These are phyloP conservation scores for Sporothrix inflata DNA, from an alignment of 2,329 filamentous ascomycete genomes.

Conservation along the genomic window DNA sequence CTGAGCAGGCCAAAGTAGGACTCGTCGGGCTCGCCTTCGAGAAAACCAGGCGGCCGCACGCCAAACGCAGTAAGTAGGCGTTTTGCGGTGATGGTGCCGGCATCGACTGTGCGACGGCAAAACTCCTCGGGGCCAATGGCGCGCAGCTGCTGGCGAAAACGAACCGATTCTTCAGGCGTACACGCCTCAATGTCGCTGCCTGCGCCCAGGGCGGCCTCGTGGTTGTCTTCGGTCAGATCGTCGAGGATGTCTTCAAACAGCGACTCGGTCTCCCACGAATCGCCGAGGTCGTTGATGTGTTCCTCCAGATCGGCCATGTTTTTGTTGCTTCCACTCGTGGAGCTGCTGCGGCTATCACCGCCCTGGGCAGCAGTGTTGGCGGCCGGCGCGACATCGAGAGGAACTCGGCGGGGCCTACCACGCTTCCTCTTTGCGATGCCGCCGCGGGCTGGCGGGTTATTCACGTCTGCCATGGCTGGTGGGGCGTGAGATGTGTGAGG, in stretches of 20 bases:
- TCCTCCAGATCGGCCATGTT: slow-evolving; percentile 52
- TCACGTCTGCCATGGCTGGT: slow-evolving; percentile 18
- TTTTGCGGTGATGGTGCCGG: slow-evolving; percentile 72
- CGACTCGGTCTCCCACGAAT: slow-evolving; percentile 67
- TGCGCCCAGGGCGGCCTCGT: slow-evolving; percentile 47
- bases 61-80: slow-evolving; percentile 87
- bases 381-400: slow-evolving; percentile 4
- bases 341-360: slow-evolving; percentile 9
- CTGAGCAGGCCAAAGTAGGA: slow-evolving; percentile 75
- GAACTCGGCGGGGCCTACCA: slow-evolving; percentile 27
- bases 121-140: slow-evolving; percentile 78
- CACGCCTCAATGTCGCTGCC: slow-evolving; percentile 55
- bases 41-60: slow-evolving; percentile 71
- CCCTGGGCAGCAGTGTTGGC: not conserved
- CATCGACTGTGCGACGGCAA: slow-evolving; percentile 70
- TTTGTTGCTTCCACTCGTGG: slow-evolving; percentile 17
- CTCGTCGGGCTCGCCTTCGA: slow-evolving; percentile 73
- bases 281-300: slow-evolving; percentile 54
- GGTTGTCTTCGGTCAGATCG: slow-evolving; percentile 57
- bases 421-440: slow-evolving; percentile 28
- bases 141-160: slow-evolving; percentile 71
- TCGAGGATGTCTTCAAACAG: slow-evolving; percentile 66
- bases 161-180: slow-evolving; percentile 68
- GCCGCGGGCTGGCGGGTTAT: slow-evolving; percentile 9
- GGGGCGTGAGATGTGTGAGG: not conserved